Evolutionary conservation across 1,284 basidiomycete genomes (phyloP), one percentile per base, ranked within the genome.

Genomic region (Volvariella surrecta): DNA sequence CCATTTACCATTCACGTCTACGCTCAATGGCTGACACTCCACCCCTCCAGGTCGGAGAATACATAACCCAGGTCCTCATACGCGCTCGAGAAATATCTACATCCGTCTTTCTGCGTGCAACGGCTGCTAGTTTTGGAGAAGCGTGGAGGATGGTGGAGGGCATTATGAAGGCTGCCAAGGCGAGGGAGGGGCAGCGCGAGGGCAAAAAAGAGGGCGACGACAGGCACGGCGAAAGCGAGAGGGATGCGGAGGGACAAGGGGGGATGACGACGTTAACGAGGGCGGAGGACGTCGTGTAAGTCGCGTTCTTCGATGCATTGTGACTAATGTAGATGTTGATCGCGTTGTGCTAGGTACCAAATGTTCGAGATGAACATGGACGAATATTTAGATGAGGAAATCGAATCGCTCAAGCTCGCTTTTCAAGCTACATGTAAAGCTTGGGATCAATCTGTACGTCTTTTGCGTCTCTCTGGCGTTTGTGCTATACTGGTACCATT

Each of bases 361-460:
- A 94, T 97, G 89, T 99, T 96, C 57, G 93, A 96, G 60, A 67
- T 74, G 2, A 88, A 95, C 59, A 92, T 98, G 85, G 92, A 94
- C 57, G 94, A 96, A 54, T 99, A 99, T 56, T 79, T 99, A 2
- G 84, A 91, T 47, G 91, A 96, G 56, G 96, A 99, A 61, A 74
- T 86, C 4, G 91, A 95, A 45, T 80, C 77, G 55, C 74, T 91
- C 40, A 89, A 89, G 54, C 70, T 70, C 4, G 69, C 73, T 0
- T 79, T 98, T 47, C 83, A 89, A 39, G 66, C 63, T 1, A 85
- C 88, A 17, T 93, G 87, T 57, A 76, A 79, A 45, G 70, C 68
- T 1, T 97, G 92, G 92, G 82, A 93, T 45, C 67, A 63, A 13
- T 73, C 85, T 60, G 81, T 86, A 41, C 13, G 61, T 51, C 3